Conservation (phyloP, 768 basidiomycete species). For the Suillus plorans region DNA sequence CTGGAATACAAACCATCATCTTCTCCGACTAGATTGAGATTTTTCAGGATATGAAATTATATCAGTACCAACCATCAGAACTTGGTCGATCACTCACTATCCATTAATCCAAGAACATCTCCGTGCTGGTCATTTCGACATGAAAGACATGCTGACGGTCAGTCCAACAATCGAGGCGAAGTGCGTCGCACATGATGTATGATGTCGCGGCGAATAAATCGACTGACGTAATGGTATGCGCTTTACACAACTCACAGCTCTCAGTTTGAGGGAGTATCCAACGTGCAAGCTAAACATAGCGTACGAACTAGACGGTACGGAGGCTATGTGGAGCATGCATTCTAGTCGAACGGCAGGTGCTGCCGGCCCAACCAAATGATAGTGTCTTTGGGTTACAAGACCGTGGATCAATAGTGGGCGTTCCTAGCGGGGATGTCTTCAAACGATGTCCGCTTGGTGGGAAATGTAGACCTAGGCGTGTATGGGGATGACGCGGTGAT, state of each 20-base stretch:
- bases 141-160: neutral
- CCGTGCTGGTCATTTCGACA: constrained; percentile 7
- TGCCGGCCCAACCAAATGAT: neutral
- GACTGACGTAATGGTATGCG: neutral
- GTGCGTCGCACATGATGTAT: neutral
- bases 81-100: neutral
- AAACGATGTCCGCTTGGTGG: neutral
- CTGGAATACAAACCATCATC: neutral
- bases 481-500: neutral
- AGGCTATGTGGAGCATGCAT: too few relatives aligned
- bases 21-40: neutral
- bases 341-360: neutral
- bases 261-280: neutral
- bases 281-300: neutral
- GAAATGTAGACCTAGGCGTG: neutral
- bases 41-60: neutral
- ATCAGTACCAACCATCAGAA: neutral
- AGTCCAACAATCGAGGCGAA: constrained; percentile 4
- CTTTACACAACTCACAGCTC: neutral
- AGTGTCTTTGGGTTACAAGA: neutral
- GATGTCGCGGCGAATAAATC: neutral
- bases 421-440: neutral
- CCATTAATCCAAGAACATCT: constrained; percentile 1
- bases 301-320: neutral
- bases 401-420: neutral